Evolutionary conservation across 805 yeast species (phyloP).

Genomic region (Phaffomyces antillensis): DNA sequence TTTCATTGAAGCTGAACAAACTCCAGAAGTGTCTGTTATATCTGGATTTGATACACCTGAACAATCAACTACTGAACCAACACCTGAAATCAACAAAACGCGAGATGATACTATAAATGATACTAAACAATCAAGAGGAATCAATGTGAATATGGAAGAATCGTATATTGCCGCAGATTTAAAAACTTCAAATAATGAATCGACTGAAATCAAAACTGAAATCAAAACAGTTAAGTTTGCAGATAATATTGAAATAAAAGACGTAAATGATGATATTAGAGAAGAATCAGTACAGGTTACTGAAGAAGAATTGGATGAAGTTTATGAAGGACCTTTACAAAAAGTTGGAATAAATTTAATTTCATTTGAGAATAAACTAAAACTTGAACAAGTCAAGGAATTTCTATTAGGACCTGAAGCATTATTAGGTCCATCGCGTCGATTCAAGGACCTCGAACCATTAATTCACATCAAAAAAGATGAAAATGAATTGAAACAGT

Average conservation of each 20-base stretch:
- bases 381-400: conserved; percentile 23
- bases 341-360: conserved; percentile 49
- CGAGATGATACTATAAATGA: neutral
- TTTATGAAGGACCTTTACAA: conserved; percentile 65
- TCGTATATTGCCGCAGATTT: no score
- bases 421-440: conserved; percentile 40
- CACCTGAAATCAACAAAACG: neutral
- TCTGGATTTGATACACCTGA: neutral
- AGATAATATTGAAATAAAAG: conserved; percentile 7
- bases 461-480: conserved; percentile 33
- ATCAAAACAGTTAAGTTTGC: conserved; percentile 16
- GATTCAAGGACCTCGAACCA: conserved; percentile 50
- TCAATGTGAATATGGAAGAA: neutral
- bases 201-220: conserved; percentile 4
- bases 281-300: conserved; percentile 4
- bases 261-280: conserved; percentile 1
- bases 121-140: neutral
- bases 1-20: neutral
- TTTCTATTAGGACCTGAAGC: conserved; percentile 61
- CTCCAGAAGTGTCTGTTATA: neutral
- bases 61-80: neutral
- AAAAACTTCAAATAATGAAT: neutral
- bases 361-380: conserved; percentile 36
- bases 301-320: conserved; percentile 14
- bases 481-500: conserved; percentile 2